Percentiles rank a stretch among this genome's conserved stretches.
phyloP scores from a whole-genome alignment of 192 early-diverging fungal species.

The Coemansia sp. region DNA sequence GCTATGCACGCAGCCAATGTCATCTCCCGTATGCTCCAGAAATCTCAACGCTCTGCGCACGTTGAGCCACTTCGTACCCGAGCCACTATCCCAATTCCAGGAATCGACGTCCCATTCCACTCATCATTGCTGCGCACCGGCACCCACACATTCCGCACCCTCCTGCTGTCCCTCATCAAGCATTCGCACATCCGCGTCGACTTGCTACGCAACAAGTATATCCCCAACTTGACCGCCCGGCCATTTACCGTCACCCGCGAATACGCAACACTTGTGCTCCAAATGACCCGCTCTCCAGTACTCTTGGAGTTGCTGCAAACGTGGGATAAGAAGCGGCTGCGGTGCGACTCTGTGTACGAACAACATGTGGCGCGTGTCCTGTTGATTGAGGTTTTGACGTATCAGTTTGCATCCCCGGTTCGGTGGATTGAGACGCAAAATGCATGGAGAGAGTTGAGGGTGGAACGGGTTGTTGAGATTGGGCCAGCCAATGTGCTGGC shows the following conservation, averaged over 20 bases:
- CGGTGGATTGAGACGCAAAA: conserved; percentile 98
- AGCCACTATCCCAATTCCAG: conserved; percentile 85
- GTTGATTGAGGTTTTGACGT: conserved; percentile 84
- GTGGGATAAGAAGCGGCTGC: conserved; percentile 63
- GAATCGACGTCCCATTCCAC: conserved; percentile 97
- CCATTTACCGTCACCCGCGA: conserved; percentile 75
- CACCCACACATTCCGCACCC: conserved; percentile 80
- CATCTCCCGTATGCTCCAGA: not conserved
- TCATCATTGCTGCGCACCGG: conserved; percentile 82
- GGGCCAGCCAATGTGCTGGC: conserved; percentile 84
- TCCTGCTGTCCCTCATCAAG: conserved; percentile 75
- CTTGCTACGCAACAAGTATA: conserved; percentile 75
- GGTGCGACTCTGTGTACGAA: conserved; percentile 61
- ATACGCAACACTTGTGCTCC: conserved; percentile 71
- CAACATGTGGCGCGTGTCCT: conserved; percentile 78
- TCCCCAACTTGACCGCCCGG: conserved; percentile 91
- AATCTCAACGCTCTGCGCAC: conserved; percentile 54
- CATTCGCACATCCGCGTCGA: conserved; percentile 65
- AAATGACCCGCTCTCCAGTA: conserved; percentile 65
- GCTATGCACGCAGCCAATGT: not conserved
- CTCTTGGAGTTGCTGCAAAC: conserved; percentile 70
- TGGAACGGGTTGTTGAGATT: conserved; percentile 84
- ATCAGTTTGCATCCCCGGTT: conserved; percentile 93
- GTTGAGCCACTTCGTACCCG: conserved; percentile 70
- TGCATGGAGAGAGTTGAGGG: conserved; percentile 57